phyloP scores from a whole-genome alignment of 1,284 basidiomycete genomes.

The Rhodotorula sp. region DNA sequence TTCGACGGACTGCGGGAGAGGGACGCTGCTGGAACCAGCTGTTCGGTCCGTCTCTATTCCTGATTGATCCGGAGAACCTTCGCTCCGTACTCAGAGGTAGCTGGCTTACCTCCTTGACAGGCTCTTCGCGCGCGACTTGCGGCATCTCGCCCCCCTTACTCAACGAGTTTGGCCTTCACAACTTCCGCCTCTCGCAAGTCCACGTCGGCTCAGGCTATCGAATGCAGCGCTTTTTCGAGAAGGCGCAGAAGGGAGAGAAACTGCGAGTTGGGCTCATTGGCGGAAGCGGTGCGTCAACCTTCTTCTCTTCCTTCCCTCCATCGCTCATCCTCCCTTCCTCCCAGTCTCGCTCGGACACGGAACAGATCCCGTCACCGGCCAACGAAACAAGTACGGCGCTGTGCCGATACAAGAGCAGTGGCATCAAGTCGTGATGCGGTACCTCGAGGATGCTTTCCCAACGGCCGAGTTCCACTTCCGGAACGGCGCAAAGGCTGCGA shows the following conservation, averaged over 20 bases:
- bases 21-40: background rate
- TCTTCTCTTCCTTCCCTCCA: background rate
- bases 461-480: background rate
- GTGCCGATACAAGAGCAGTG: constrained; percentile 6
- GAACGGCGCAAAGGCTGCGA: constrained; percentile 17
- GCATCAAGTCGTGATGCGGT: background rate
- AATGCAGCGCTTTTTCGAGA: constrained; percentile 1
- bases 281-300: constrained; percentile 12
- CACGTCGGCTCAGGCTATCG: constrained; percentile 17
- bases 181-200: constrained; percentile 11
- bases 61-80: too few relatives aligned
- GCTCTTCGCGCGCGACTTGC: background rate
- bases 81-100: too few relatives aligned
- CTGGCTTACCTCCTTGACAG: too few relatives aligned
- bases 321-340: too few relatives aligned
- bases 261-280: constrained; percentile 15
- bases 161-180: constrained; percentile 8
- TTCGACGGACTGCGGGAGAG: background rate
- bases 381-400: constrained; percentile 12
- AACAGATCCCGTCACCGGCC: background rate
- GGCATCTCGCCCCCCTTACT: background rate
- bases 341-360: constrained; percentile 13
- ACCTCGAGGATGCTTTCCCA: background rate
- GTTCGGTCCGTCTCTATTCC: background rate
- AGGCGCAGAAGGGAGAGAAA: constrained; percentile 7